Conservation (phyloP, 331 rosid genomes). For the Rhamnella rubrinervis region DNA sequence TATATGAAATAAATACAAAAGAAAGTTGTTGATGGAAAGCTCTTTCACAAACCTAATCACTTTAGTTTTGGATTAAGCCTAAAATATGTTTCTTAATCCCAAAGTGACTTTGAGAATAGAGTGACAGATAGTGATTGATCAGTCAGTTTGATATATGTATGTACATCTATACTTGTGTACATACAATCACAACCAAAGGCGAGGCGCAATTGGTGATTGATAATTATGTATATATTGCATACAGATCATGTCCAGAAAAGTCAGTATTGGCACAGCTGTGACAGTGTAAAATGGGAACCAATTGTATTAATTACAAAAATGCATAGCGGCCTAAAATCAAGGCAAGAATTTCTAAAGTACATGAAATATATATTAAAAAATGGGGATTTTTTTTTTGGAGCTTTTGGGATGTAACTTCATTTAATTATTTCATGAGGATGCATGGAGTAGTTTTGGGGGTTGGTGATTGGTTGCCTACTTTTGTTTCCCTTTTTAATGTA, state of each 20-base stretch:
- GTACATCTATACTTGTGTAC: not conserved
- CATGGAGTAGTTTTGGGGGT: constrained; percentile 17
- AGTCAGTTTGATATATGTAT: no score
- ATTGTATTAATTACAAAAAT: no score
- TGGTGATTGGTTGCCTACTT: constrained; percentile 25
- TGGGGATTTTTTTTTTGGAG: no score
- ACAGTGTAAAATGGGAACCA: constrained; percentile 1
- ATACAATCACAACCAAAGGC: constrained; percentile 1
- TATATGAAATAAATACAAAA: no score
- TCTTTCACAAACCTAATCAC: no score
- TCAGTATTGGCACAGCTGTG: not conserved
- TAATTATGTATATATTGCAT: not conserved
- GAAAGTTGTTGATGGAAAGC: no score
- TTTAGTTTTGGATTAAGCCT: not conserved
- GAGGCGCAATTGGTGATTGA: constrained; percentile 4
- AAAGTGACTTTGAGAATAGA: not conserved
- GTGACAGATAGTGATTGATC: no score
- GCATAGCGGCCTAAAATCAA: not conserved
- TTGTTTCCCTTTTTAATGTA: not conserved
- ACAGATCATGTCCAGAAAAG: not conserved
- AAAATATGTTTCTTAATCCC: not conserved
- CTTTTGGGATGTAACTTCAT: not conserved
- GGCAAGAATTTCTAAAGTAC: not conserved
- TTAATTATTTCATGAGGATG: not conserved
- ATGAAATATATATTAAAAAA: no score